A percentile compares a stretch with the other conserved stretches of the same genome.
phyloP scores from a whole-genome alignment of 306 rosid genomes.

The Cucurbita pepo region DNA sequence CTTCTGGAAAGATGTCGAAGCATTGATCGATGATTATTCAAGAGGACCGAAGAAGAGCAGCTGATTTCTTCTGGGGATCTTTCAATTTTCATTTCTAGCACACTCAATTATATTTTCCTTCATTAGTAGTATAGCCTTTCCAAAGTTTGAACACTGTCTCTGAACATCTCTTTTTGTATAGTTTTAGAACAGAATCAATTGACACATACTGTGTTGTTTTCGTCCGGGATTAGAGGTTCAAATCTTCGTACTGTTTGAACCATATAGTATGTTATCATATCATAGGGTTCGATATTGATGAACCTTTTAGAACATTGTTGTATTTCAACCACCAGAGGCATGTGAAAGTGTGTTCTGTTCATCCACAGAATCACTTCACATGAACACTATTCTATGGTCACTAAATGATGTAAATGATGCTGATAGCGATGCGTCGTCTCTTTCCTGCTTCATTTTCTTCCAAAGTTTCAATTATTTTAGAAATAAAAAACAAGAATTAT shows the following conservation, averaged over 20 bases:
- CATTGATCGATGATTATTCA: conserved; percentile 17
- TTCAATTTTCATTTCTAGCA: neutral
- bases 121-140: neutral
- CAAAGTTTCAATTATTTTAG: too few species aligned
- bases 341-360: conserved; percentile 1
- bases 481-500: too few species aligned
- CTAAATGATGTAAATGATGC: too few species aligned
- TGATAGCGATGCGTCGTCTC: neutral
- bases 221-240: too few species aligned
- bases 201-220: too few species aligned
- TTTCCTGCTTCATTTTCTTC: neutral
- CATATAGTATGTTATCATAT: too few species aligned
- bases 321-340: neutral
- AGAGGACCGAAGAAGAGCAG: conserved; percentile 36
- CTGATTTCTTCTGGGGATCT: conserved; percentile 10
- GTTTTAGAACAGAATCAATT: too few species aligned
- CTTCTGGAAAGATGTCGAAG: conserved; percentile 44
- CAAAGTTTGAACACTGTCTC: neutral
- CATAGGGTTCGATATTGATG: neutral
- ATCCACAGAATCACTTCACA: neutral
- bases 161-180: neutral
- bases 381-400: neutral
- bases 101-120: neutral
- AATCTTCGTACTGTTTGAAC: too few species aligned
- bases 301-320: neutral